A percentile compares a stretch with the other conserved stretches of the same genome.
Conservation (phyloP, 179 eudicot genomes). For the Spergularia azorica region DNA sequence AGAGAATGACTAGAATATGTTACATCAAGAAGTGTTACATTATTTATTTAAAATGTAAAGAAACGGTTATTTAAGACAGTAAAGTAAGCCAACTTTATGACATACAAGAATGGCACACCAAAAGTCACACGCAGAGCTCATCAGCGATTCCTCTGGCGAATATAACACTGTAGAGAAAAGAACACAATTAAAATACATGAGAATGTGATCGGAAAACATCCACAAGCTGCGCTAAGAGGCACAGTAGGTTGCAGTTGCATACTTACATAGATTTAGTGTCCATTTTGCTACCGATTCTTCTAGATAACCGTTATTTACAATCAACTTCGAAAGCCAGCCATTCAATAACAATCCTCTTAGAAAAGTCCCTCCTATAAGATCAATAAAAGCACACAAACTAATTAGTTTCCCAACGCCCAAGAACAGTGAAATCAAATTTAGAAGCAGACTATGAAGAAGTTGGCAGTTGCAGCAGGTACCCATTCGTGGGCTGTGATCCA, state of each 20-base stretch:
- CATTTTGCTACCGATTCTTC: conserved; percentile 74
- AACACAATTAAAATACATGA: neutral
- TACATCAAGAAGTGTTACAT: neutral
- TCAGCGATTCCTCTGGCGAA: conserved; percentile 58
- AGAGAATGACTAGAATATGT: neutral
- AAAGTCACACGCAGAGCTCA: conserved; percentile 72
- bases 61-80: neutral
- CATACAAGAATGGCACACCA: conserved; percentile 65
- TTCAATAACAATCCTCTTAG: conserved; percentile 60
- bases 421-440: conserved; percentile 10
- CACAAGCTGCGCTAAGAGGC: neutral
- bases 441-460: neutral
- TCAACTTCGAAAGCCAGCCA: conserved; percentile 80
- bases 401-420: conserved; percentile 9
- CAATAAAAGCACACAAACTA: neutral
- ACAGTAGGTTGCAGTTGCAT: neutral
- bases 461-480: conserved; percentile 39
- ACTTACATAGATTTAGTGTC: conserved; percentile 75
- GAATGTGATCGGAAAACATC: neutral
- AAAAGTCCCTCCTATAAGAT: conserved; percentile 55
- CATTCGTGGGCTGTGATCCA: conserved; percentile 45
- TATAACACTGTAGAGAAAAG: conserved; percentile 57
- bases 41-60: neutral
- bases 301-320: conserved; percentile 43
- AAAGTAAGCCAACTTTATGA: conserved; percentile 44